These are phyloP conservation scores for Acacia concinna DNA, from an alignment of 331 rosid genomes.

Conservation along the genomic window DNA sequence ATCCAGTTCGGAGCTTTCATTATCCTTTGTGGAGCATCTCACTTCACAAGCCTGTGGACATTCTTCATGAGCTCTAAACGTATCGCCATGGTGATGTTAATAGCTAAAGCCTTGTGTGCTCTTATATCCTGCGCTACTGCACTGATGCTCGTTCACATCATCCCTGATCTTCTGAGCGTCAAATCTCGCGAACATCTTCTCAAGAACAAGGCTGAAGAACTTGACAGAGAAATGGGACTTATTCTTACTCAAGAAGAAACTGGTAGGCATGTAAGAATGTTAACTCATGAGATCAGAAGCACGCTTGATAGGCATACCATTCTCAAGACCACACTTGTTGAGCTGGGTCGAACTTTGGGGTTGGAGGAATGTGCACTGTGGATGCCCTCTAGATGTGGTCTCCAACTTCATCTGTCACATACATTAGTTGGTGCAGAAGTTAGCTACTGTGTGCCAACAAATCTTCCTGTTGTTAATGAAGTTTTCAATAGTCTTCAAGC, in stretches of 20 bases:
- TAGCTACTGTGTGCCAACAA: slow-evolving; percentile 61
- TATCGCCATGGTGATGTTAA: slow-evolving; percentile 76
- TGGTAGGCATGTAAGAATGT: slow-evolving; percentile 92
- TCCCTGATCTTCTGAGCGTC: slow-evolving; percentile 85
- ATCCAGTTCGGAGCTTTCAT: slow-evolving; percentile 96
- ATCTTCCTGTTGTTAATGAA: slow-evolving; percentile 63
- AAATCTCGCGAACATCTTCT: slow-evolving; percentile 77
- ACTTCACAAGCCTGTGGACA: slow-evolving; percentile 87
- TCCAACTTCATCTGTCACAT: slow-evolving; percentile 73
- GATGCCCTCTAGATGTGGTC: slow-evolving; percentile 87
- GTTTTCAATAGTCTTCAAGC: slow-evolving; percentile 71
- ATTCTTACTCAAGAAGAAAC: slow-evolving; percentile 91
- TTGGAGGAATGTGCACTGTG: slow-evolving; percentile 91
- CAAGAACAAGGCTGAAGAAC: slow-evolving; percentile 83
- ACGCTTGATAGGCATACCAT: slow-evolving; percentile 84
- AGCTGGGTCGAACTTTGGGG: slow-evolving; percentile 84
- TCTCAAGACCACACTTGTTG: slow-evolving; percentile 86
- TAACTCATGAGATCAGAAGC: slow-evolving; percentile 95
- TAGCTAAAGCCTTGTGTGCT: slow-evolving; percentile 80
- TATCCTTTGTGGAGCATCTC: slow-evolving; percentile 89
- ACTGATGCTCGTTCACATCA: slow-evolving; percentile 90
- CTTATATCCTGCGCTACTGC: slow-evolving; percentile 89
- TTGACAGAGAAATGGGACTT: slow-evolving; percentile 92
- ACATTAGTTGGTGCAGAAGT: slow-evolving; percentile 68
- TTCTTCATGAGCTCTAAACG: slow-evolving; percentile 70